Evolutionary conservation across 495 filamentous ascomycete species (phyloP), one percentile per base, ranked within the genome.

Genomic region (Penicillium samsonianum): DNA sequence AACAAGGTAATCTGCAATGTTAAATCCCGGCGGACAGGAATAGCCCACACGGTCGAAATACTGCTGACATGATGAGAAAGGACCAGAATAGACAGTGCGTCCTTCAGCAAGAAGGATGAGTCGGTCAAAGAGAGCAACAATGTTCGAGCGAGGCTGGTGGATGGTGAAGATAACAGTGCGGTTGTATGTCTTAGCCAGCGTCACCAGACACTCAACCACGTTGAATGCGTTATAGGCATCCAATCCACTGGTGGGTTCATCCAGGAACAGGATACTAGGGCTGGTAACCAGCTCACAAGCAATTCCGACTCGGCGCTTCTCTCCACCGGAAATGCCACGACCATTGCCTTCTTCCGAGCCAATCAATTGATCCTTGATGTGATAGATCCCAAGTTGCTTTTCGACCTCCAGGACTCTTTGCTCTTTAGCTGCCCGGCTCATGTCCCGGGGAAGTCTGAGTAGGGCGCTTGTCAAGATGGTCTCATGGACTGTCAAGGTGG

Each of bases 101-200:
- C 94, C 94, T 62, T 90, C 86, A 8, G 94, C 94, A 33, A 98
- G 79, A 17, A 98, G 85, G 58, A 98, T 84, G 17, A 98, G 80
- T 53, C 93, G 85, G 68, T 98, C 95, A 65, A 98, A 98, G 30
- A 98, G 81, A n/a, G 94, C 94, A 28, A 98, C 94, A 62, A 98
- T 98, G 65, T 98, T 98, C n/a, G 94, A 98, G 56, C 96, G 83
- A n/a, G 94, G 94, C 61, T 98, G 94, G 72, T 98, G 94, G 60
- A 98, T 98, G 5, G 94, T 98, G 78, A 98, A 97, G 54, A 98
- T 89, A 57, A 98, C 90, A 1, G 94, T 98, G 45, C 94, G 83
- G 68, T 96, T 92, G 77, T 97, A 98, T 28, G 86, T 93, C 78
- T 94, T 96, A 17, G 94, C 94, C 44, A 98, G 73, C 5, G 89